These are phyloP conservation scores for Hamigera avellanea DNA, from an alignment of 495 filamentous ascomycete genomes.

Conservation along the genomic window DNA sequence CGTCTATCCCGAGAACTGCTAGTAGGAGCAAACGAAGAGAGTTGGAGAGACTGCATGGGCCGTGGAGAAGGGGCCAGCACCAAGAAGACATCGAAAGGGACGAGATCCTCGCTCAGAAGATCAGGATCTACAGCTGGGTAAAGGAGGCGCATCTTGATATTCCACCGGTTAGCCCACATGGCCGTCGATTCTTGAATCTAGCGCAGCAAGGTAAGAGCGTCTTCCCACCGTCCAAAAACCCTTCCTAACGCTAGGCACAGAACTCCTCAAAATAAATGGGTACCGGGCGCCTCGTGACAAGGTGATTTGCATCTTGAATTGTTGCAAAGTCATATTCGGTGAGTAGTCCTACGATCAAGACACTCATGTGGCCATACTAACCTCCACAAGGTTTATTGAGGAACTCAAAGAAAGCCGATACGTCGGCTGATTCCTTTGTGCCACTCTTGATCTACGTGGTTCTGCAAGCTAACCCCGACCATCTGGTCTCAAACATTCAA, in stretches of 20 bases:
- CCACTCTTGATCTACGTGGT: conserved; percentile 94
- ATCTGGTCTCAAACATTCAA: conserved; percentile 94
- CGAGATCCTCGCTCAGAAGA: conserved; percentile 88
- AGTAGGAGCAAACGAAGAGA: conserved; percentile 58
- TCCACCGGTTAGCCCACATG: conserved; percentile 68
- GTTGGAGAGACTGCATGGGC: conserved; percentile 58
- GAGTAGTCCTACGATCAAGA: conserved; percentile 16
- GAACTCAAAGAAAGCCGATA: conserved; percentile 76
- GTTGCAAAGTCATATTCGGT: conserved; percentile 99
- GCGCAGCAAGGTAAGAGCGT: conserved; percentile 73
- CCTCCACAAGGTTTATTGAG: conserved; percentile 59
- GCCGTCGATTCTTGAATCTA: conserved; percentile 73
- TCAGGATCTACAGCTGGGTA: conserved; percentile 93
- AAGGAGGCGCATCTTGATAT: conserved; percentile 93
- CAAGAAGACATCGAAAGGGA: conserved; percentile 98
- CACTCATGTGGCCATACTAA: not conserved
- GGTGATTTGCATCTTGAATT: conserved; percentile 95
- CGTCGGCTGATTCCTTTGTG: conserved; percentile 92
- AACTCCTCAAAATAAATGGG: conserved; percentile 87
- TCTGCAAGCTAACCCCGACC: conserved; percentile 84
- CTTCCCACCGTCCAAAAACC: not conserved
- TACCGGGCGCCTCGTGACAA: conserved; percentile 96
- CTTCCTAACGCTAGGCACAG: conserved; percentile 31
- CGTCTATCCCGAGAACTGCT: conserved; percentile 49
- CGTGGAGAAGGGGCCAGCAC: conserved; percentile 83